A percentile compares a stretch with the other conserved stretches of the same genome.
These are phyloP conservation scores for Plasmodium gallinaceum DNA, from an alignment of 169 alveolate genomes.

Conservation along the genomic window DNA sequence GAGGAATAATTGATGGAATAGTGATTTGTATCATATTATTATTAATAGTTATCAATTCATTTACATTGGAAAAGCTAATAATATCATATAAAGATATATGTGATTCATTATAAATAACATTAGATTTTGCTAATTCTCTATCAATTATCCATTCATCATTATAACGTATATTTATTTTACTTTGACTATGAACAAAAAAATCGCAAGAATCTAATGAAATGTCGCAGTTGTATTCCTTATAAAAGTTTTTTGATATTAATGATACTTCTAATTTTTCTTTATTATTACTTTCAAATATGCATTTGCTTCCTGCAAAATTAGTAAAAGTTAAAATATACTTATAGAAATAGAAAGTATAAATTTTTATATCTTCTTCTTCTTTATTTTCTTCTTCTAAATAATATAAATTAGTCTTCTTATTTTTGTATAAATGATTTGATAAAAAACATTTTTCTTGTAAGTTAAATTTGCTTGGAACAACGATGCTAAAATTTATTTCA, in stretches of 20 bases:
- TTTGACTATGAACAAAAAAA: conserved; percentile 16
- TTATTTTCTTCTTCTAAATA: conserved; percentile 9
- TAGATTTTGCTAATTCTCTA: background rate
- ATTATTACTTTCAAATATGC: conserved; percentile 3
- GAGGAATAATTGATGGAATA: conserved; percentile 26
- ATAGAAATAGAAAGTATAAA: conserved; percentile 19
- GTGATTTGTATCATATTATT: background rate
- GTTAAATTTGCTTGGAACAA: background rate
- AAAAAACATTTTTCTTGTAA: conserved; percentile 11
- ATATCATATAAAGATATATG: conserved; percentile 22
- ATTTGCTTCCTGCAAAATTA: conserved; percentile 2
- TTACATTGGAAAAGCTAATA: conserved; percentile 13
- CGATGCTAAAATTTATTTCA: conserved; percentile 32
- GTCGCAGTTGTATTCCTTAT: conserved; percentile 15
- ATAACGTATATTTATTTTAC: conserved; percentile 30
- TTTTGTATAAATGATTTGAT: conserved; percentile 7
- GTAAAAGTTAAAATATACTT: conserved; percentile 14
- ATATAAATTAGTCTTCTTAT: conserved; percentile 20
- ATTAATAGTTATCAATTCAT: conserved; percentile 4
- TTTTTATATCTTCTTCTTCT: conserved; percentile 11
- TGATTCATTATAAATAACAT: conserved; percentile 7
- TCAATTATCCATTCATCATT: conserved; percentile 14
- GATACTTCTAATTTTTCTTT: conserved; percentile 19
- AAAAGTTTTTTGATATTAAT: conserved; percentile 3
- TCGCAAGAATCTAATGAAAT: conserved; percentile 41